Percentiles rank a stretch among this genome's conserved stretches.
Evolutionary conservation across 768 basidiomycete genomes (phyloP).

Genomic region (Amanita fuliginea): DNA sequence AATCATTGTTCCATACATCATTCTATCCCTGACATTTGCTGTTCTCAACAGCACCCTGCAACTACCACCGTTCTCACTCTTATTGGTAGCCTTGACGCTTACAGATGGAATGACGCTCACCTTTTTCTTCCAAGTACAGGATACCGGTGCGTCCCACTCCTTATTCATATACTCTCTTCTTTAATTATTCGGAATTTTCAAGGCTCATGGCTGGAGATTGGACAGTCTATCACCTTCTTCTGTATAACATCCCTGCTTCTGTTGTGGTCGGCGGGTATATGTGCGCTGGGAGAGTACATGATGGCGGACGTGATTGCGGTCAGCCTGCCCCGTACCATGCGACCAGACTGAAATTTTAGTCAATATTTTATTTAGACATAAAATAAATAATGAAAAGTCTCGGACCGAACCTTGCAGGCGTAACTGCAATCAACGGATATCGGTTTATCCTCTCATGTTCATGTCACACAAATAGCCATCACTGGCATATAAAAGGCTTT

Average conservation of each 20-base stretch:
- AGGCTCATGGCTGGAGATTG: slow-evolving; percentile 87
- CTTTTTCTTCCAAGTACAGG: slow-evolving; percentile 77
- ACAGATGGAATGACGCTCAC: slow-evolving; percentile 75
- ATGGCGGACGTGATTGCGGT: slow-evolving; percentile 33
- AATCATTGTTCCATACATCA: slow-evolving; percentile 70
- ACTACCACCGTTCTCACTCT: slow-evolving; percentile 72
- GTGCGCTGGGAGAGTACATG: slow-evolving; percentile 59
- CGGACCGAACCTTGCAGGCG: too few species aligned
- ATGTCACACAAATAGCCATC: too few species aligned
- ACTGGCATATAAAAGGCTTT: not conserved
- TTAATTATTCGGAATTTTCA: slow-evolving; percentile 2
- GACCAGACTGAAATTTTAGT: not conserved
- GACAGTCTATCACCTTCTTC: slow-evolving; percentile 82
- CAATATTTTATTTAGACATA: too few species aligned
- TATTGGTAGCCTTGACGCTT: slow-evolving; percentile 65
- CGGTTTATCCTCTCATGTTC: too few species aligned
- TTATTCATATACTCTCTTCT: slow-evolving; percentile 1
- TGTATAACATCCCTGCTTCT: slow-evolving; percentile 72
- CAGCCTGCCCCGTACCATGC: not conserved
- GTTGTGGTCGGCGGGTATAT: slow-evolving; percentile 71
- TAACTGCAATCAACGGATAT: too few species aligned
- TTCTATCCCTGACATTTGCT: slow-evolving; percentile 60
- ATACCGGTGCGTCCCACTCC: slow-evolving; percentile 40
- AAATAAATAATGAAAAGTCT: too few species aligned
- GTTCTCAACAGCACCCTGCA: slow-evolving; percentile 54